Evolutionary conservation across 345 rosid species (phyloP).

Genomic region (Acer campestre): DNA sequence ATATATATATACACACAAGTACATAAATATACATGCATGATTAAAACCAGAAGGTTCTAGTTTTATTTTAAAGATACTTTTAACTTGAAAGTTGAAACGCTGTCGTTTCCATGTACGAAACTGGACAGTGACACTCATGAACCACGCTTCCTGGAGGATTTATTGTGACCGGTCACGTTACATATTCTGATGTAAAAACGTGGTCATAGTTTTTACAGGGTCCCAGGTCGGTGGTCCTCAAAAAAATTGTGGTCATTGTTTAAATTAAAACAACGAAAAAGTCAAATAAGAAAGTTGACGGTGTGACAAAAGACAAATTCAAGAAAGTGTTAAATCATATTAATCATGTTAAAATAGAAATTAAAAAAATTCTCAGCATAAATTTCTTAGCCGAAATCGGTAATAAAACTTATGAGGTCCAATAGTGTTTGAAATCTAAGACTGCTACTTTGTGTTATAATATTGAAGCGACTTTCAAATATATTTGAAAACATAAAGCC

Average conservation of each 20-base stretch:
- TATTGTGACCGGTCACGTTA: background rate
- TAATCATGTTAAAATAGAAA: background rate
- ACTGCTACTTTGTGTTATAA: background rate
- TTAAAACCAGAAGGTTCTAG: background rate
- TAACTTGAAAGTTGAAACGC: background rate
- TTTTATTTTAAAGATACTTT: no score
- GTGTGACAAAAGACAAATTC: background rate
- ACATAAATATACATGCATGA: background rate
- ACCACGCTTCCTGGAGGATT: background rate
- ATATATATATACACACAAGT: no score
- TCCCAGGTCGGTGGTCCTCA: slow-evolving; percentile 1
- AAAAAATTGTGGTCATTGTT: background rate
- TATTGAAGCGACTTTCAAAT: background rate
- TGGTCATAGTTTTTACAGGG: background rate
- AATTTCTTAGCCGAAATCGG: background rate
- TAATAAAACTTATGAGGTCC: background rate
- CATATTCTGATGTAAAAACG: no score
- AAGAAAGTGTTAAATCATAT: background rate
- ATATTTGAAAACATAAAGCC: background rate
- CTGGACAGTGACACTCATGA: background rate
- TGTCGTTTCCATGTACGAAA: background rate
- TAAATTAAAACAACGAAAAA: background rate
- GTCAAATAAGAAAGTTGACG: background rate
- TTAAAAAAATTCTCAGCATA: background rate
- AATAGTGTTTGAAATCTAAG: background rate